A percentile compares a stretch with the other conserved stretches of the same genome.
Evolutionary conservation across 2,329 filamentous ascomycete species (phyloP).

Genomic region (Fusarium chlamydosporum): DNA sequence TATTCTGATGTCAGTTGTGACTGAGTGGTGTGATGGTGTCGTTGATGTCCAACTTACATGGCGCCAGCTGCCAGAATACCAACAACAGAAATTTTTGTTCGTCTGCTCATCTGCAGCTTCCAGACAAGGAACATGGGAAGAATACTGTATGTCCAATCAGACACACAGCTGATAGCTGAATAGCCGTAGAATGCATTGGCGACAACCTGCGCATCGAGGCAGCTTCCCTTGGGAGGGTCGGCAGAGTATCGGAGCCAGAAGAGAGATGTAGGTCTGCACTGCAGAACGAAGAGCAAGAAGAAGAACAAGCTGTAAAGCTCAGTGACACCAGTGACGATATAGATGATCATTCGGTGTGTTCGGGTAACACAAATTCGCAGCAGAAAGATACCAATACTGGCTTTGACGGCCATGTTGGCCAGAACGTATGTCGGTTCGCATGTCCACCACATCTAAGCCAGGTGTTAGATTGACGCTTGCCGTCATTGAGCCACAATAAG

Average conservation of each 20-base stretch:
- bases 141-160: slow-evolving; percentile 59
- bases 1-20: background rate
- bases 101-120: slow-evolving; percentile 58
- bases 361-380: slow-evolving; percentile 55
- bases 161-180: slow-evolving; percentile 56
- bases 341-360: slow-evolving; percentile 17
- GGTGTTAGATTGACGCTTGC: background rate
- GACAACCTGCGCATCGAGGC: slow-evolving; percentile 5
- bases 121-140: slow-evolving; percentile 60
- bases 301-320: slow-evolving; percentile 56
- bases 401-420: slow-evolving; percentile 55
- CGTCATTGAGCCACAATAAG: accelerated
- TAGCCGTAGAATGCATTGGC: slow-evolving; percentile 48
- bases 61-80: slow-evolving; percentile 40
- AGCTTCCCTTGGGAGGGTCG: slow-evolving; percentile 17
- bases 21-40: accelerated
- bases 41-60: slow-evolving; percentile 9
- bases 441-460: slow-evolving; percentile 56
- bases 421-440: slow-evolving; percentile 60
- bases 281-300: slow-evolving; percentile 58
- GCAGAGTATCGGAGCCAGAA: slow-evolving; percentile 56
- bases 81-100: slow-evolving; percentile 57
- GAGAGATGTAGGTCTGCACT: slow-evolving; percentile 57
- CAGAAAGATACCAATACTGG: slow-evolving; percentile 58
- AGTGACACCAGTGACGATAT: slow-evolving; percentile 40